Base-by-base conservation (phyloP, 441 rosid species). In the Euphorbia schlechtendalii region DNA sequence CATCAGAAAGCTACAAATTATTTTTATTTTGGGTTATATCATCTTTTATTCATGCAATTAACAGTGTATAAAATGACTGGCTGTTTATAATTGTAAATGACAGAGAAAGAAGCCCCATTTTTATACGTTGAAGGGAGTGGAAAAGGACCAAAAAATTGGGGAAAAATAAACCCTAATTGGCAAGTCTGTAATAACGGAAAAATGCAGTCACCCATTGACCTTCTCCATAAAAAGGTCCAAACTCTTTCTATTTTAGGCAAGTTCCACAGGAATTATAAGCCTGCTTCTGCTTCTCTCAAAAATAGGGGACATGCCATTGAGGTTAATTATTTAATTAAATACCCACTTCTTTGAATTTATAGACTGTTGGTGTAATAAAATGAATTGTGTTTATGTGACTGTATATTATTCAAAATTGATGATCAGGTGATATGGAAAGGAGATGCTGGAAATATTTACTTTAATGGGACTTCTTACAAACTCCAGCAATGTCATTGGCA, bases 401-500 rank as follows among this genome's bases (percentile, higher is more conserved):
- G n/a, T n/a, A n/a, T n/a, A n/a, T n/a, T n/a, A n/a, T n/a, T n/a
- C n/a, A n/a, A n/a, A n/a, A n/a, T n/a, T n/a, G n/a, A n/a, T n/a
- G n/a, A 2, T 6, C 75, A 89, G 95, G 54, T 90, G 61, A 38
- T 62, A 24, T 86, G 89, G 79, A 69, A 66, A 56, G 70, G 71
- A 63, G 76, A 70, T 17, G 92, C 84, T 3, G 82, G 81, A 59
- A 75, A 73, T 46, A 80, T 85, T 36, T 32, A 13, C 59, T 70
- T 85, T 0, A 80, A 84, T 62, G 82, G 80, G 20, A 82, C 81
- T 8, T 53, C 40, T 22, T 89, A 73, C 75, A 28, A 74, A 12
- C 84, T 89, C 66, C 59, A 74, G 46, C 86, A 87, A 57, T 60
- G 72, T 36, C 96, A 89, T 43, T 89, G 96, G 94, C 96, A 89